phyloP scores from a whole-genome alignment of 805 yeast genomes.

The Cyberlindnera saturnus region DNA sequence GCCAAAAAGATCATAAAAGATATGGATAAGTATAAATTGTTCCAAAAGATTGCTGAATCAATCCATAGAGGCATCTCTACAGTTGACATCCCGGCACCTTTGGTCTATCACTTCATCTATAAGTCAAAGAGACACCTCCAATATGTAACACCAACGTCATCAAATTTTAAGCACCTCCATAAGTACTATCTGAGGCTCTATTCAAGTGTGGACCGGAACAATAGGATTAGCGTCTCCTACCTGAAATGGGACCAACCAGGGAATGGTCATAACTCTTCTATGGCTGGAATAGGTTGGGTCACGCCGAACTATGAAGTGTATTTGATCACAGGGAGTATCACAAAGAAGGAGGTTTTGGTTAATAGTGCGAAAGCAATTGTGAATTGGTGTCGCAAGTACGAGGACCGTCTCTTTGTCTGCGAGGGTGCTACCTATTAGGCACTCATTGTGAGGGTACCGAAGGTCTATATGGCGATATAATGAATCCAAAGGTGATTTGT shows the following conservation, averaged over 20 bases:
- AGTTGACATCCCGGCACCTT: slow-evolving; percentile 48
- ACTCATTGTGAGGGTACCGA: too few species aligned
- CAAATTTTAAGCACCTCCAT: slow-evolving; percentile 14
- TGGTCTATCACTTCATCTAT: slow-evolving; percentile 73
- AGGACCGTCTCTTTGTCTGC: slow-evolving; percentile 63
- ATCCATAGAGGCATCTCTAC: slow-evolving; percentile 35
- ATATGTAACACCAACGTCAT: slow-evolving; percentile 35
- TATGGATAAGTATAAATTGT: slow-evolving; percentile 31
- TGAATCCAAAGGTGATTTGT: neutral
- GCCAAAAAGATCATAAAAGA: slow-evolving; percentile 45
- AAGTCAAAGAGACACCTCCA: slow-evolving; percentile 68
- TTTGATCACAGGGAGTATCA: slow-evolving; percentile 51
- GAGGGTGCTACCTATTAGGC: slow-evolving; percentile 61
- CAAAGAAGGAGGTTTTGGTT: slow-evolving; percentile 51
- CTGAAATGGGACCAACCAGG: slow-evolving; percentile 31
- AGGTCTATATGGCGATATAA: too few species aligned
- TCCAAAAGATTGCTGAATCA: slow-evolving; percentile 33
- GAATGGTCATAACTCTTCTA: slow-evolving; percentile 3
- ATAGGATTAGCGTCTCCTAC: slow-evolving; percentile 40
- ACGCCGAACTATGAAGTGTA: slow-evolving; percentile 59
- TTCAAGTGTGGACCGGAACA: slow-evolving; percentile 23
- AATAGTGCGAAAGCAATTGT: slow-evolving; percentile 59
- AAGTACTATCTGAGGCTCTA: slow-evolving; percentile 19
- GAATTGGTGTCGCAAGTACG: slow-evolving; percentile 70
- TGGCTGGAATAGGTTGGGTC: slow-evolving; percentile 46